Base-by-base conservation (phyloP, 257 asterid species). In the Paulownia fortunei region DNA sequence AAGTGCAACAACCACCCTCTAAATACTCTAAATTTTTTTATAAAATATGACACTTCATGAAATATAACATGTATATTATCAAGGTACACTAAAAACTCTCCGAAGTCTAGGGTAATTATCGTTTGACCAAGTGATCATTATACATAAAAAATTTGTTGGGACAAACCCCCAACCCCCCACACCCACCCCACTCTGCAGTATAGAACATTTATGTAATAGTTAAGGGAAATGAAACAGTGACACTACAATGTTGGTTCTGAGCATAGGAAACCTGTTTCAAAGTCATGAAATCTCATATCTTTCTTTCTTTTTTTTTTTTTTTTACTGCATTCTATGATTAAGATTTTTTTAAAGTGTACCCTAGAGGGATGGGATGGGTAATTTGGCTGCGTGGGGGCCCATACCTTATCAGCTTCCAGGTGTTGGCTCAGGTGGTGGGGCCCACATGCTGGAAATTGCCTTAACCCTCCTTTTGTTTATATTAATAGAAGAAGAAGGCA, bases 391-490 rank as follows among this genome's bases (percentile, higher is more conserved):
- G 84, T 84, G 80, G 95, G 95, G 94, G 81, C 91, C 94, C 97
- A 88, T 82, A 82, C 88, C 91, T 89, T 89, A 92, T 89, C 92
- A 82, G 83, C 69, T 80, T 87, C 89, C 96, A 88, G 92, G 92
- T 84, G 88, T 88, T 88, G 88, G 85, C 86, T 89, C 92, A 86
- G 96, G 89, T 88, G 84, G 85, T 82, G 84, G 79, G 92, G 86
- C 87, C 98, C 90, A 87, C 95, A 78, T 89, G 95, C 85, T 55
- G 84, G 86, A 64, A 69, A 82, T 78, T 84, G 80, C 74, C 82
- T 78, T 66, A 66, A 77, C 72, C 79, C 73, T 8, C 13, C 39
- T 56, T 56, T 26, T 26, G 34, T 71, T 59, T 77, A 80, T 46
- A 16, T 71, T 66, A 23, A 13, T 26, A 21, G 36, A 16, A 24